Conservation (phyloP, 2,329 filamentous ascomycete genomes). For the Phyllosticta paracitricarpa region DNA sequence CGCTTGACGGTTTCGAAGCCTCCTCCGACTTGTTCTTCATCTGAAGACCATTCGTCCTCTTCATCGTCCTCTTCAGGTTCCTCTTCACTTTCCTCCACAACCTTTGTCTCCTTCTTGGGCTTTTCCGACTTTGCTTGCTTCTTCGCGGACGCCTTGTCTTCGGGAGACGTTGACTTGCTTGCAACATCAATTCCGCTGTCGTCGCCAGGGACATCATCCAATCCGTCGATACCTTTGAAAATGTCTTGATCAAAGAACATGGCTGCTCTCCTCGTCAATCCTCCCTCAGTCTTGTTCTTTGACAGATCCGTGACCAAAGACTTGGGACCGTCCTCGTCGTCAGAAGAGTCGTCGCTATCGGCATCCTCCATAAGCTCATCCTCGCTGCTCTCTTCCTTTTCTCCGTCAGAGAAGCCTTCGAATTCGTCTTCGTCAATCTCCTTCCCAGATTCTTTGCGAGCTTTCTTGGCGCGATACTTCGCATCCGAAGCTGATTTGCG, state of each 20-base stretch:
- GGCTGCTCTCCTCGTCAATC: conserved; percentile 73
- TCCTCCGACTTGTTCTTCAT: conserved; percentile 18
- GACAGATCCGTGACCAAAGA: conserved; percentile 55
- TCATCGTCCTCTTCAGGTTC: conserved; percentile 2
- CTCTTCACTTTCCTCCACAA: not conserved
- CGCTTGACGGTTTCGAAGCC: conserved; percentile 56
- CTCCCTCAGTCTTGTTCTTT: conserved; percentile 41
- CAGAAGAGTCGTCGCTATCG: conserved; percentile 53
- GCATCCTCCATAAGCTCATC: conserved; percentile 49
- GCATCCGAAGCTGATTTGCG: conserved; percentile 69
- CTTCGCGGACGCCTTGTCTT: conserved; percentile 14
- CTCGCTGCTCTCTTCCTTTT: conserved; percentile 48
- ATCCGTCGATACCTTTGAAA: conserved; percentile 70
- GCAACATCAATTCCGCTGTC: conserved; percentile 31
- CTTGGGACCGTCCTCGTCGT: conserved; percentile 42
- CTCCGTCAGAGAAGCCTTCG: conserved; percentile 68
- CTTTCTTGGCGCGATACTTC: conserved; percentile 84
- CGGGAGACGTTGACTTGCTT: conserved; percentile 19
- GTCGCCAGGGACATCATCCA: conserved; percentile 39
- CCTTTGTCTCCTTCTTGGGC: conserved; percentile 10
- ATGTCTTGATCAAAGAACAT: conserved; percentile 93
- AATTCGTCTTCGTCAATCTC: conserved; percentile 70
- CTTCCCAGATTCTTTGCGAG: conserved; percentile 55
- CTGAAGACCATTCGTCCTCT: conserved; percentile 23
- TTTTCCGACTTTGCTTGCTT: conserved; percentile 13